Conservation (phyloP, 768 basidiomycete species). For the Collybia sordida region DNA sequence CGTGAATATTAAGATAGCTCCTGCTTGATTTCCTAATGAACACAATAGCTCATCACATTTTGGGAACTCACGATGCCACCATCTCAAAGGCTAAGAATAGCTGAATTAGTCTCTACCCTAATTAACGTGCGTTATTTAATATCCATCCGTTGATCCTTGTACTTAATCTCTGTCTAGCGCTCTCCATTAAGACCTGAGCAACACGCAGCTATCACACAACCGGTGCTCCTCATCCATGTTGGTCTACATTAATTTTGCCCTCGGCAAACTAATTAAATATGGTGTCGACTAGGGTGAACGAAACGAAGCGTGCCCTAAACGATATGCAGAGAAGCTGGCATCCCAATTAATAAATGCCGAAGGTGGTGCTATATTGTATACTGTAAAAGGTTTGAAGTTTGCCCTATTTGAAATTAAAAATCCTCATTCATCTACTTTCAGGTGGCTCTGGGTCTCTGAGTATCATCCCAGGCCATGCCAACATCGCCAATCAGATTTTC, state of each 20-base stretch:
- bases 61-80: conserved; percentile 64
- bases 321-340: conserved; percentile 55
- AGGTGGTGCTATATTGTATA: conserved; percentile 50
- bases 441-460: conserved; percentile 57
- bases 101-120: conserved; percentile 52
- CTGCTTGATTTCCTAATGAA: not conserved
- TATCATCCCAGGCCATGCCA: conserved; percentile 53
- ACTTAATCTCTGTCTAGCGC: conserved; percentile 39
- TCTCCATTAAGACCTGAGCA: conserved; percentile 47
- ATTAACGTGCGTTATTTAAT: conserved; percentile 51
- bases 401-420: not conserved
- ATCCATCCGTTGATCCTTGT: conserved; percentile 1
- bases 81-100: conserved; percentile 44
- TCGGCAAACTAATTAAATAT: not conserved
- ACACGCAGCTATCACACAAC: conserved; percentile 54
- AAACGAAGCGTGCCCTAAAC: conserved; percentile 51
- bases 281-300: conserved; percentile 51
- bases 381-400: conserved; percentile 53
- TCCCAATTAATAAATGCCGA: conserved; percentile 48
- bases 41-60: conserved; percentile 56
- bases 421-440: conserved; percentile 19
- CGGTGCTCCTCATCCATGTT: conserved; percentile 72
- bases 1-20: not conserved
- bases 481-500: conserved; percentile 64
- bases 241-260: conserved; percentile 11